A percentile compares a stretch with the other conserved stretches of the same genome.
Conservation (phyloP, 345 rosid species). For the Nephelium lappaceum region DNA sequence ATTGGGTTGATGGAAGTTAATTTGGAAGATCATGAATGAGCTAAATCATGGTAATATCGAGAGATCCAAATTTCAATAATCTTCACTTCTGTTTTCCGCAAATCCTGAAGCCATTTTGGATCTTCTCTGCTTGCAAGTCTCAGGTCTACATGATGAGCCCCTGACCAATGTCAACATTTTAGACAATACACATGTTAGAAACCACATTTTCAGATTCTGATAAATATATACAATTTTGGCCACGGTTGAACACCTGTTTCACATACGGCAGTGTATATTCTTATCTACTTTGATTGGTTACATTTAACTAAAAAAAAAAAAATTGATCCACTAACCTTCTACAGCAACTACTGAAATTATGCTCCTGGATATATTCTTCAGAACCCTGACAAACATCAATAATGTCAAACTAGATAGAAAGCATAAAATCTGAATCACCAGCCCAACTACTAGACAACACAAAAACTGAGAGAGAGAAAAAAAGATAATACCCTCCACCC, state of each 20-base stretch:
- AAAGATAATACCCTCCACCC: constrained; percentile 56
- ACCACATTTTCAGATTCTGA: neutral
- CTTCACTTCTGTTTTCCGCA: constrained; percentile 42
- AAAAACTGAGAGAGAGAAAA: neutral
- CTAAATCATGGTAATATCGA: constrained; percentile 43
- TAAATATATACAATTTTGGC: too few relatives aligned
- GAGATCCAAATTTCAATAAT: constrained; percentile 53
- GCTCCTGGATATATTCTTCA: constrained; percentile 46
- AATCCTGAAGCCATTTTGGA: constrained; percentile 57
- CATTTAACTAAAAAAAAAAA: neutral
- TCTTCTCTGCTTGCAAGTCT: constrained; percentile 54
- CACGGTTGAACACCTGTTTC: too few relatives aligned
- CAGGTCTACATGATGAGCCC: constrained; percentile 74
- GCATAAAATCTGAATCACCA: too few relatives aligned
- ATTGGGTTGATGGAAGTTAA: too few relatives aligned
- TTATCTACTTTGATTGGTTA: too few relatives aligned
- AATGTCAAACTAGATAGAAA: neutral
- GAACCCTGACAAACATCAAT: constrained; percentile 42
- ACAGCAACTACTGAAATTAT: constrained; percentile 56
- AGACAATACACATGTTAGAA: neutral
- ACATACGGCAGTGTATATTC: too few relatives aligned
- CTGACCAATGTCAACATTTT: constrained; percentile 16
- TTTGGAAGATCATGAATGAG: neutral
- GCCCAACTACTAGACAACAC: neutral
- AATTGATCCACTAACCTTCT: constrained; percentile 41